Conservation (phyloP, 176 grass and related monocot species). For the Bonia amplexicaulis region DNA sequence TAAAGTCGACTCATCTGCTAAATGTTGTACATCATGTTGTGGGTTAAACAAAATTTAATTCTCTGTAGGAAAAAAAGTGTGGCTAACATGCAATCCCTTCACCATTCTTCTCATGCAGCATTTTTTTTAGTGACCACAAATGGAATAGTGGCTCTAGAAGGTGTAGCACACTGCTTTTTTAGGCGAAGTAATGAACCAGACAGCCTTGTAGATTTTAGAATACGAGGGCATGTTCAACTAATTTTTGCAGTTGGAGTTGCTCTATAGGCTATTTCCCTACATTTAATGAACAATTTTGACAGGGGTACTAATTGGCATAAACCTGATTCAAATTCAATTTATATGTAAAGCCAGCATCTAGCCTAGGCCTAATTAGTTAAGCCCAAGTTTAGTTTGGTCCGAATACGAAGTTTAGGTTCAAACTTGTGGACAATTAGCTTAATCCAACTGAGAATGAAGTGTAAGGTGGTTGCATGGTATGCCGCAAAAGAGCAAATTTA, state of each 20-base stretch:
- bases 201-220: background rate
- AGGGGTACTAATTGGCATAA: background rate
- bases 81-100: background rate
- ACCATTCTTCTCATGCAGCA: background rate
- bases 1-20: background rate
- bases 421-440: background rate
- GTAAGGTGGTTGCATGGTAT: background rate
- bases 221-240: background rate
- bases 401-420: background rate
- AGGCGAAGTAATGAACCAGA: background rate
- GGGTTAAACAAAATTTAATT: background rate
- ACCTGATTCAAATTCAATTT: background rate
- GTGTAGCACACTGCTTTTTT: background rate
- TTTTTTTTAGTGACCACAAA: background rate
- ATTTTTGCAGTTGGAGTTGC: background rate
- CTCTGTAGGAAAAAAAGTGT: background rate
- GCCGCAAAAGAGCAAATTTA: background rate
- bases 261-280: background rate
- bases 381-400: background rate
- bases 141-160: background rate
- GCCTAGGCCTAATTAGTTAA: background rate
- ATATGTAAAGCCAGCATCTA: background rate
- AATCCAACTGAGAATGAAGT: slow-evolving; percentile 6
- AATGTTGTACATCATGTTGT: background rate
- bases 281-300: background rate